A percentile compares a stretch with the other conserved stretches of the same genome.
phyloP scores from a whole-genome alignment of 2,329 filamentous ascomycete species.

The Talaromyces islandicus region DNA sequence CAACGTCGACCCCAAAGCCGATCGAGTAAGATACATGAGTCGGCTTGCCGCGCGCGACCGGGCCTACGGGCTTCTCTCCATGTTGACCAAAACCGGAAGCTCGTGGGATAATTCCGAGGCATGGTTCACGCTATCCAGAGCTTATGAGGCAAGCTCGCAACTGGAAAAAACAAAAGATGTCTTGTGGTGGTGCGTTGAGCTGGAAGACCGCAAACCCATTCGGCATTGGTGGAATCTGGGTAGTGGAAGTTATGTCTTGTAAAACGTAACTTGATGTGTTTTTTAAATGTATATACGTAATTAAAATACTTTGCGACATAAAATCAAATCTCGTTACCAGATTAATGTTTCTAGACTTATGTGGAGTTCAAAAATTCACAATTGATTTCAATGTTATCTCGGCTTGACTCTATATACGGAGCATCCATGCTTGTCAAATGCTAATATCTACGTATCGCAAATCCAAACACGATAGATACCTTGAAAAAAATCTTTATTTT shows the following conservation, averaged over 20 bases:
- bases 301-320: constrained; percentile 2
- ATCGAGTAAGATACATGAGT: constrained; percentile 47
- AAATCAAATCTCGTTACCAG: not conserved
- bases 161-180: constrained; percentile 83
- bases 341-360: not conserved
- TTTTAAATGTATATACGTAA: constrained; percentile 26
- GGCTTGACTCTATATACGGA: too few species aligned
- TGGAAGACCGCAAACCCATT: constrained; percentile 78
- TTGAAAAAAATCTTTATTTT: not conserved
- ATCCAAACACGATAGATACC: not conserved
- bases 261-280: not conserved
- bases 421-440: not conserved
- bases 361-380: not conserved
- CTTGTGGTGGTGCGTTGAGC: constrained; percentile 94
- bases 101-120: constrained; percentile 92
- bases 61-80: constrained; percentile 75
- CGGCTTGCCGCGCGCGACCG: constrained; percentile 85
- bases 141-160: constrained; percentile 82
- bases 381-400: not conserved
- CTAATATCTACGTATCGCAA: not conserved
- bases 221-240: constrained; percentile 71
- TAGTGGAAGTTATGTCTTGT: constrained; percentile 56
- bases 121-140: constrained; percentile 82
- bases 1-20: not conserved
- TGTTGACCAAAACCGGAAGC: constrained; percentile 74